A percentile compares a stretch with the other conserved stretches of the same genome.
Evolutionary conservation across 1,284 basidiomycete species (phyloP).

Genomic region (Thelephora terrestris): DNA sequence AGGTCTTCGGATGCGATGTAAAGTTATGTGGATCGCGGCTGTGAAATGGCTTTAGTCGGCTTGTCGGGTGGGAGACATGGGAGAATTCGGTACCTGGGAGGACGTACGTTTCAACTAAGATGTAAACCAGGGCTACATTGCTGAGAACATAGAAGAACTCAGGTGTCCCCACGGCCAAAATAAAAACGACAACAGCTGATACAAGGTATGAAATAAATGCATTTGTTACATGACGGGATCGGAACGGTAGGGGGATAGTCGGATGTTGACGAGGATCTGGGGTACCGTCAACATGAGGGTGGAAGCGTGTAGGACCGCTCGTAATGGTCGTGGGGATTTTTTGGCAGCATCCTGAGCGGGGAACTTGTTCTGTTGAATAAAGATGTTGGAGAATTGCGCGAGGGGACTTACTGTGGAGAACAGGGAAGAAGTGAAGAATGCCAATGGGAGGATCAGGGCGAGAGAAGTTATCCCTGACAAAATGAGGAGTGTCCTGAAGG

Average conservation of each 20-base stretch:
- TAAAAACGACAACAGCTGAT: conserved; percentile 29
- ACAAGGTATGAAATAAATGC: conserved; percentile 39
- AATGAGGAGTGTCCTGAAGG: conserved; percentile 48
- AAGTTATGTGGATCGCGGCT: conserved; percentile 54
- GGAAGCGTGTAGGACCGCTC: conserved; percentile 35
- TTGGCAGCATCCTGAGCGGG: conserved; percentile 12
- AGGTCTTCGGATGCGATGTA: conserved; percentile 60
- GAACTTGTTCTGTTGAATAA: conserved; percentile 1
- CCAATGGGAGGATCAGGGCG: conserved; percentile 45
- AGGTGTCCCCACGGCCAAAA: conserved; percentile 34
- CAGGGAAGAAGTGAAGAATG: conserved; percentile 38
- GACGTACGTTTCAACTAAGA: conserved; percentile 46
- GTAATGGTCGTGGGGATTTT: conserved; percentile 17
- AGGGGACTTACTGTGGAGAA: conserved; percentile 29
- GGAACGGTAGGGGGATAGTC: conserved; percentile 34
- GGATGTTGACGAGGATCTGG: conserved; percentile 44
- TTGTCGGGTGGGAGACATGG: conserved; percentile 2
- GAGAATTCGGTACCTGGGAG: conserved; percentile 37
- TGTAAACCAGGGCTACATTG: conserved; percentile 37
- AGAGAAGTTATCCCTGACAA: conserved; percentile 39
- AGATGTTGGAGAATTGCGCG: conserved; percentile 1
- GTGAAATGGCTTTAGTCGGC: conserved; percentile 2
- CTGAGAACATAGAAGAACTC: conserved; percentile 28
- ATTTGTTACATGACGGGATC: conserved; percentile 30
- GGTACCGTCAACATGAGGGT: conserved; percentile 52